These are phyloP conservation scores for Dendryphion nanum DNA, from an alignment of 2,329 filamentous ascomycete genomes.

Conservation along the genomic window DNA sequence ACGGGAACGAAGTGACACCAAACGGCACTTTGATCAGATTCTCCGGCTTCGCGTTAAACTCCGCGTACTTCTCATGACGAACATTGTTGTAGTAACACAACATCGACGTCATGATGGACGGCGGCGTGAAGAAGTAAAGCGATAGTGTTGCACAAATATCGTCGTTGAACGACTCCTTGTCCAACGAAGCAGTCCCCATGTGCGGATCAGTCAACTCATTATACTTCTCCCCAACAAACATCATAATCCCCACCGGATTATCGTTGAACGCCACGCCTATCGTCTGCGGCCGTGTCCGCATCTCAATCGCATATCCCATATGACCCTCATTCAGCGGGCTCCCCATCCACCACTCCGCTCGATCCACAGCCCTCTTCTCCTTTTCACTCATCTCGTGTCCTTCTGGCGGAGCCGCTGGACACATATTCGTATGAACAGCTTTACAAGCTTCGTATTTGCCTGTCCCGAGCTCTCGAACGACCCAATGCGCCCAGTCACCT, in stretches of 20 bases:
- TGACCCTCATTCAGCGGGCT: constrained; percentile 33
- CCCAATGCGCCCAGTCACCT: constrained; percentile 45
- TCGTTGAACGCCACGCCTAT: constrained; percentile 45
- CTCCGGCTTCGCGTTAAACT: constrained; percentile 34
- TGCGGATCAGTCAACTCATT: constrained; percentile 37
- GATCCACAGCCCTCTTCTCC: constrained; percentile 31
- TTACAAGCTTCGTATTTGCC: constrained; percentile 31
- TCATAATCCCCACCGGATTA: constrained; percentile 45
- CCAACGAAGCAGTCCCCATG: constrained; percentile 21
- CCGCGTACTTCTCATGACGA: constrained; percentile 38
- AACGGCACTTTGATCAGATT: constrained; percentile 39
- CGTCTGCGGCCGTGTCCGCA: constrained; percentile 45
- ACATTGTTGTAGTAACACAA: constrained; percentile 42
- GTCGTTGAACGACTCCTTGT: constrained; percentile 29
- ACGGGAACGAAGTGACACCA: constrained; percentile 39
- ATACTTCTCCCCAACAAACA: constrained; percentile 43
- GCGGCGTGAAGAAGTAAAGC: constrained; percentile 41
- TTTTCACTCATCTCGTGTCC: constrained; percentile 27
- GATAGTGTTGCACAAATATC: constrained; percentile 26
- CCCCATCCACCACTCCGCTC: constrained; percentile 34
- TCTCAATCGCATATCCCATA: constrained; percentile 44
- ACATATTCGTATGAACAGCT: constrained; percentile 43
- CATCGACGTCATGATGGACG: constrained; percentile 36
- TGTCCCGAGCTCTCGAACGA: constrained; percentile 15
- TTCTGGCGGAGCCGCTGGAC: constrained; percentile 37